A percentile compares a stretch with the other conserved stretches of the same genome.
phyloP scores from a whole-genome alignment of 495 filamentous ascomycete species.

The Terfezia boudieri region DNA sequence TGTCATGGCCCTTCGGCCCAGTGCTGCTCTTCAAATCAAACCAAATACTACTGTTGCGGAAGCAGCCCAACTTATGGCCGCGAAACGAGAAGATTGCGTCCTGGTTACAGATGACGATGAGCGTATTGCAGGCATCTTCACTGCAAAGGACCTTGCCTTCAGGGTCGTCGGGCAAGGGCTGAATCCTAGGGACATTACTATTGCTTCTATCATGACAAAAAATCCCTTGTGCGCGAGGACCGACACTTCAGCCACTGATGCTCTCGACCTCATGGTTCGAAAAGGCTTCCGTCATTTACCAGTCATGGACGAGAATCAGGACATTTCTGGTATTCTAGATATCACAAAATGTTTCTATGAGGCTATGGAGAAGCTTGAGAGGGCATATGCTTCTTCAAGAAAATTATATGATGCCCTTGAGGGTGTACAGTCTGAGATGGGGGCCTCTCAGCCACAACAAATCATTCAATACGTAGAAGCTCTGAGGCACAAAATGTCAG shows the following conservation, averaged over 20 bases:
- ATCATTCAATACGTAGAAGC: slow-evolving; percentile 98
- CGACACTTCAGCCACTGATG: slow-evolving; percentile 94
- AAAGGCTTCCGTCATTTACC: slow-evolving; percentile 96
- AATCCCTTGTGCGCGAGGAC: slow-evolving; percentile 93
- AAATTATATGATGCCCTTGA: slow-evolving; percentile 94
- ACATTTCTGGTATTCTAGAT: slow-evolving; percentile 93
- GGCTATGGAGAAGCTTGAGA: slow-evolving; percentile 97
- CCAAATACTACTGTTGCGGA: slow-evolving; percentile 83
- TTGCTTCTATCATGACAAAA: slow-evolving; percentile 98
- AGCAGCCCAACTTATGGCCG: slow-evolving; percentile 95
- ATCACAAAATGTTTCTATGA: slow-evolving; percentile 99
- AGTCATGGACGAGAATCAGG: slow-evolving; percentile 99
- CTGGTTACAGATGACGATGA: slow-evolving; percentile 97
- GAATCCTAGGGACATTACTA: slow-evolving; percentile 72
- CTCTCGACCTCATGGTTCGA: slow-evolving; percentile 88
- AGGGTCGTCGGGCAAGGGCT: slow-evolving; percentile 84
- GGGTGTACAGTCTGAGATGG: slow-evolving; percentile 94
- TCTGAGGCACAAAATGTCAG: slow-evolving; percentile 86
- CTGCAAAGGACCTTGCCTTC: slow-evolving; percentile 95
- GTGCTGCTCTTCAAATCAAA: slow-evolving; percentile 93
- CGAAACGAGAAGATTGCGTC: slow-evolving; percentile 97
- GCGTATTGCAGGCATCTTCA: slow-evolving; percentile 94
- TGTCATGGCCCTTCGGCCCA: slow-evolving; percentile 83
- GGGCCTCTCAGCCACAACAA: slow-evolving; percentile 89
- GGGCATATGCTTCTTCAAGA: slow-evolving; percentile 85